Base-by-base conservation (phyloP, 495 filamentous ascomycete genomes). In the Lasiosphaeria ovina region DNA sequence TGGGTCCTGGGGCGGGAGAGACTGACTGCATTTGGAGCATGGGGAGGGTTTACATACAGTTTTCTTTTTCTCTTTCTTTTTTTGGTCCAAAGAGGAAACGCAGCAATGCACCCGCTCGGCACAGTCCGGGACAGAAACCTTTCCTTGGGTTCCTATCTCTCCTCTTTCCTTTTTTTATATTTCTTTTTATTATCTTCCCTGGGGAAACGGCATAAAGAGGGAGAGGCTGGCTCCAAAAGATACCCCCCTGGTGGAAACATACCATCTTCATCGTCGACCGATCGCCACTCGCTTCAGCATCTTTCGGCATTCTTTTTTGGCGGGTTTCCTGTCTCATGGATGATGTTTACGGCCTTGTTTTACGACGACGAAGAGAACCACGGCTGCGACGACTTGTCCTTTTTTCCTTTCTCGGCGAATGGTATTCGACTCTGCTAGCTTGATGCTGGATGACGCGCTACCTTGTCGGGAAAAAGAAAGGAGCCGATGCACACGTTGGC, bases 81-180 rank as follows among this genome's bases (percentile, higher is more conserved):
- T 62, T 57, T 62, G 14, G 24, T 67, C 64, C 65, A 67, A 76
- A 73, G 71, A 78, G 68, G 73, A 78, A 63, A 78, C 69, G 78
- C 78, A 80, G 78, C 78, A 77, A 80, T 80, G 78, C 78, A 79
- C 71, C 71, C 70, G 67, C 72, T 75, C 71, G 72, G 75, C 69
- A 68, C 16, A 76, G 68, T 69, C 72, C 76, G 72, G 70, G 76
- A 78, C 72, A 71, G 74, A 72, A 70, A 60, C 59, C 51, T 60
- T 66, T 57, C 64, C 62, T 65, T 58, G 24, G 24, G 24, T 24
- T 24, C 24, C 24, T 24, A 24, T 24, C 24, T 24, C 65, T 60
- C 58, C 51, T 48, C 34, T 60, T 60, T 45, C 35, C 52, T 62
- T 58, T 67, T 51, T 48, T 44, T 34, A 44, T 58, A 32, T 54